Evolutionary conservation across 73 alveolate genomes (phyloP).

Genomic region (Tetrahymena elliotti): DNA sequence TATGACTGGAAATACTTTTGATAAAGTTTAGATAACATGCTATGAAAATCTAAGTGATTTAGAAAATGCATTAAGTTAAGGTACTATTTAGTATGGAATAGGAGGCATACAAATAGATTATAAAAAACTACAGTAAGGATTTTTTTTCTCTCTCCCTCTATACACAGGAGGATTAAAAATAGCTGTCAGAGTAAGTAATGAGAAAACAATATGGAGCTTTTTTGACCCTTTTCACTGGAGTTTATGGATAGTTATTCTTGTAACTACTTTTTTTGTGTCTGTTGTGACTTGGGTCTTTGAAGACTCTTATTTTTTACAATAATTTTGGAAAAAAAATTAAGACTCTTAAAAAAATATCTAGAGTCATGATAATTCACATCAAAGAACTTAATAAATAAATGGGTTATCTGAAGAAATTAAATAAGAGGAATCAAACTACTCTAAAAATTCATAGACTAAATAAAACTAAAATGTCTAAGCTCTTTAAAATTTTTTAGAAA

Average conservation of each 20-base stretch:
- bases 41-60: not conserved
- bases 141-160: not conserved
- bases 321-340: not conserved
- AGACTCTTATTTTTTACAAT: not conserved
- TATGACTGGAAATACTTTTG: not conserved
- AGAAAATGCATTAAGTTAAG: not conserved
- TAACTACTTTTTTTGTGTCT: not conserved
- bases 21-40: not conserved
- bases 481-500: not conserved
- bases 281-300: not conserved
- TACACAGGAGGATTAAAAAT: not conserved
- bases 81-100: not conserved
- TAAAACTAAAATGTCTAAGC: not conserved
- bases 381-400: not conserved
- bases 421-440: not conserved
- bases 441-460: not conserved
- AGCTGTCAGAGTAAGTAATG: not conserved
- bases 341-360: not conserved
- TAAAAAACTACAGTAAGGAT: not conserved
- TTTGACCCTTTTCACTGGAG: not conserved
- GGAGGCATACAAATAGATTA: not conserved
- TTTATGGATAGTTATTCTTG: not conserved
- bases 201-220: not conserved
- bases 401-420: not conserved
- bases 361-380: not conserved